A percentile compares a stretch with the other conserved stretches of the same genome.
These are phyloP conservation scores for Juglanconis oblonga DNA, from an alignment of 2,329 filamentous ascomycete species.

Conservation along the genomic window DNA sequence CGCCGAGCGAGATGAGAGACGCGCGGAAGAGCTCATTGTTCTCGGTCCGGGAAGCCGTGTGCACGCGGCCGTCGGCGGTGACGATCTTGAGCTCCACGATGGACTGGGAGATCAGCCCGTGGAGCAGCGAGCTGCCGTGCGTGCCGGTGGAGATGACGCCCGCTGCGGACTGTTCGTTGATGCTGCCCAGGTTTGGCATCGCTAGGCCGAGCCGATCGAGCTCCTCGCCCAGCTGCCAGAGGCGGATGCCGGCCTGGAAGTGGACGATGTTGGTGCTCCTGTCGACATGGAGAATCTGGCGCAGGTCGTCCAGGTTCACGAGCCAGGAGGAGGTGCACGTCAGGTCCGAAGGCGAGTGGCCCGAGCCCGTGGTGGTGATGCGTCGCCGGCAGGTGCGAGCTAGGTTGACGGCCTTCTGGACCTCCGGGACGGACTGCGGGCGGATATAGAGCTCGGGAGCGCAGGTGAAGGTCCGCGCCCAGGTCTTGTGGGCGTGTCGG, in stretches of 20 bases:
- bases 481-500: conserved; percentile 80
- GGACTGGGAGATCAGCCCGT: conserved; percentile 81
- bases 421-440: conserved; percentile 73
- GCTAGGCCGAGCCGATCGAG: conserved; percentile 75
- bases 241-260: conserved; percentile 84
- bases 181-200: conserved; percentile 90
- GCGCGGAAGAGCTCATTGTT: conserved; percentile 83
- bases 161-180: conserved; percentile 89
- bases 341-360: conserved; percentile 19
- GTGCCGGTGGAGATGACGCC: conserved; percentile 92
- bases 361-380: conserved; percentile 59
- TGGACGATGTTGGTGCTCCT: conserved; percentile 62
- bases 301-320: conserved; percentile 78
- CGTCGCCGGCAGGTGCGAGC: conserved; percentile 79
- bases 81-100: conserved; percentile 75
- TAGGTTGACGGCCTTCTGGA: conserved; percentile 78
- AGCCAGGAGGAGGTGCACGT: conserved; percentile 21
- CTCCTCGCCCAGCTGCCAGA: conserved; percentile 69
- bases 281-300: conserved; percentile 69
- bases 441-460: conserved; percentile 88
- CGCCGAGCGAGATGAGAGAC: conserved; percentile 81
- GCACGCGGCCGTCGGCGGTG: conserved; percentile 73
- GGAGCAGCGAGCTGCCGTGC: conserved; percentile 80
- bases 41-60: conserved; percentile 64
- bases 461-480: conserved; percentile 90